These are phyloP conservation scores for Sphenostylis stenocarpa DNA, from an alignment of 306 rosid genomes.

Conservation along the genomic window DNA sequence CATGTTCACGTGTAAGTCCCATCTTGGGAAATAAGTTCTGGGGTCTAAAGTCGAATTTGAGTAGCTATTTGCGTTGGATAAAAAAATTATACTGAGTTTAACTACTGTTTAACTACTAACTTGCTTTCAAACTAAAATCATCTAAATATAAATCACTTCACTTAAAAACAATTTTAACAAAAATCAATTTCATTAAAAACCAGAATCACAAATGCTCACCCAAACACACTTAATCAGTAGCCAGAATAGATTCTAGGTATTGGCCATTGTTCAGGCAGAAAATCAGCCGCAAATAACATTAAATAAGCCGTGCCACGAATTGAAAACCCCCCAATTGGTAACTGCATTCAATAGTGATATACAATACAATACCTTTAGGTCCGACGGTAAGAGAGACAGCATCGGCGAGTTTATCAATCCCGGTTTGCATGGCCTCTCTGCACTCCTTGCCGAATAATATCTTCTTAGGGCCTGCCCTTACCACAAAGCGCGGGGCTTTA, in stretches of 20 bases:
- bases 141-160: not conserved
- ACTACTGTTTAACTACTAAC: not conserved
- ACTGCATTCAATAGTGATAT: too few relatives aligned
- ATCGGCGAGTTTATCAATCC: constrained; percentile 93
- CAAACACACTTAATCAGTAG: not conserved
- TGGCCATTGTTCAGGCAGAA: not conserved
- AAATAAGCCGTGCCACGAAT: constrained; percentile 3
- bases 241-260: not conserved
- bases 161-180: not conserved
- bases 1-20: not conserved
- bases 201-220: not conserved
- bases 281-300: not conserved
- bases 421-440: constrained; percentile 62
- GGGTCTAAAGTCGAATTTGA: not conserved
- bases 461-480: constrained; percentile 75
- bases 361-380: constrained; percentile 67
- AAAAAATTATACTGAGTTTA: not conserved
- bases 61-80: not conserved
- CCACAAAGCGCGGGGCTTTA: constrained; percentile 36
- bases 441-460: constrained; percentile 72
- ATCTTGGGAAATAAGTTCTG: not conserved
- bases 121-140: not conserved
- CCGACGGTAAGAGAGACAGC: constrained; percentile 96
- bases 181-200: not conserved
- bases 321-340: not conserved